Evolutionary conservation across 176 grass and related monocot genomes (phyloP).

Genomic region (Raddia guianensis): DNA sequence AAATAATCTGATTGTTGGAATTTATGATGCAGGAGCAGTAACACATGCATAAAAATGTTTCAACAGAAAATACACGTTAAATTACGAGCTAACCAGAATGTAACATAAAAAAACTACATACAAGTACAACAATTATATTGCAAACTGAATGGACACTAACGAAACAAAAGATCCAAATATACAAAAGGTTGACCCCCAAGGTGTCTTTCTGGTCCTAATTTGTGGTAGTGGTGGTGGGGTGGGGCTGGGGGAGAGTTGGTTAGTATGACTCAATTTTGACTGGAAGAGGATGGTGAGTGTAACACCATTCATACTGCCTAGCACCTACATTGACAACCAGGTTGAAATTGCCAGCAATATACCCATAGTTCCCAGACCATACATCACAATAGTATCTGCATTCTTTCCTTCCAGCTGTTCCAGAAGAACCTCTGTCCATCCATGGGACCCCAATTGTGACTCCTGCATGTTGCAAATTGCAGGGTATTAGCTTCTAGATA

Average conservation of each 20-base stretch:
- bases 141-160: not conserved
- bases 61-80: not conserved
- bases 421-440: conserved; percentile 62
- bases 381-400: conserved; percentile 68
- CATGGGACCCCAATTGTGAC: conserved; percentile 47
- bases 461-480: conserved; percentile 57
- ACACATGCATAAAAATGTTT: conserved; percentile 24
- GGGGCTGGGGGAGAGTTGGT: not conserved
- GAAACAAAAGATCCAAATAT: conserved; percentile 13
- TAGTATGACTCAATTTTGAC: conserved; percentile 22
- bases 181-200: conserved; percentile 28
- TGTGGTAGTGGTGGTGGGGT: not conserved
- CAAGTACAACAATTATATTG: conserved; percentile 29
- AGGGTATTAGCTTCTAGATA: conserved; percentile 49
- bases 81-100: not conserved
- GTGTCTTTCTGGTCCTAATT: not conserved
- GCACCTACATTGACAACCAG: conserved; percentile 74
- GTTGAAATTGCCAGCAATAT: conserved; percentile 72
- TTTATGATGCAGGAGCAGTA: conserved; percentile 15
- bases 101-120: conserved; percentile 28
- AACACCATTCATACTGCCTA: conserved; percentile 36
- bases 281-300: conserved; percentile 14
- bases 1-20: not conserved
- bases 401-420: conserved; percentile 59
- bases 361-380: conserved; percentile 79